Conservation (phyloP, 306 rosid species). For the Lathyrus tuberosus region DNA sequence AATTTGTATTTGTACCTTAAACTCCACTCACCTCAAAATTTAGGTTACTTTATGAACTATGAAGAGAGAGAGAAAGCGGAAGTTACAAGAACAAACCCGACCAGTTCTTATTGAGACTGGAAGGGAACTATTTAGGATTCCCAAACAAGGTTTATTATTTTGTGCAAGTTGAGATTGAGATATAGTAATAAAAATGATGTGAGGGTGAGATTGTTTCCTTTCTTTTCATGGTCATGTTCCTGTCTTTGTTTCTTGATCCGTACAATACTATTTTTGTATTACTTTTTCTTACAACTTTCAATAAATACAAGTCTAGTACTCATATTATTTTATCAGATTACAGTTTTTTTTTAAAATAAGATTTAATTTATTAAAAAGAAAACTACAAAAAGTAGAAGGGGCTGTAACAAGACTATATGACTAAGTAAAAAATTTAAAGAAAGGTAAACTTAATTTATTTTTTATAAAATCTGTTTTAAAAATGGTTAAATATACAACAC, state of each 20-base stretch:
- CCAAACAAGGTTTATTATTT: no score
- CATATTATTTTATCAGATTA: no score
- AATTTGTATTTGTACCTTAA: not conserved
- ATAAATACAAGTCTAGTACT: no score
- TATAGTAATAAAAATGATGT: not conserved
- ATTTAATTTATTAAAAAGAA: no score
- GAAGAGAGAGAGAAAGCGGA: not conserved
- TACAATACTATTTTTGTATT: not conserved
- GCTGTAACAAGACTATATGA: no score
- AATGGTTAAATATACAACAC: no score
- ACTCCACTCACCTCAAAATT: constrained; percentile 11
- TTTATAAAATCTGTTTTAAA: no score
- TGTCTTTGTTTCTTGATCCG: not conserved
- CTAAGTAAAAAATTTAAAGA: no score
- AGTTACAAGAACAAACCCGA: not conserved
- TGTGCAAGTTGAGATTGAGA: no score
- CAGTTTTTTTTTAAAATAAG: no score
- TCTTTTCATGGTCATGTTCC: not conserved
- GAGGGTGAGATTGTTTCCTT: not conserved
- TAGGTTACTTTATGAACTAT: not conserved
- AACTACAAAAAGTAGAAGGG: no score
- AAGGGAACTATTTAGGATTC: not conserved
- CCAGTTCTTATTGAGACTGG: not conserved
- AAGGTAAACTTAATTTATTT: no score
- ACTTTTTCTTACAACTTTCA: not conserved